phyloP scores from a whole-genome alignment of 345 rosid genomes.

The Leavenworthia alabamica region DNA sequence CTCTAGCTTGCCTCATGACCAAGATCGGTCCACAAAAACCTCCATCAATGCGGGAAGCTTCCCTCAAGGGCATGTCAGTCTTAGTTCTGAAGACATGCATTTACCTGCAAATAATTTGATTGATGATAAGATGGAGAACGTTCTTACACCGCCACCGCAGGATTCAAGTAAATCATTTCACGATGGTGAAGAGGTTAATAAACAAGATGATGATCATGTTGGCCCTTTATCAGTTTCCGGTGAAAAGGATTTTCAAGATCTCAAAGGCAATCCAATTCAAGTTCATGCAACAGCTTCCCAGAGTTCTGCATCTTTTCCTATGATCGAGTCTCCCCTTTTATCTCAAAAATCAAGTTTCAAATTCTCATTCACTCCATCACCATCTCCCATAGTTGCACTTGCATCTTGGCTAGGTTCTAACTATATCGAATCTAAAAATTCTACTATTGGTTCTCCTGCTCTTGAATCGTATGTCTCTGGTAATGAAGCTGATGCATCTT shows the following conservation, averaged over 20 bases:
- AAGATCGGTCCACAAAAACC: conserved; percentile 70
- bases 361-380: conserved; percentile 45
- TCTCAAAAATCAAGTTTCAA: conserved; percentile 74
- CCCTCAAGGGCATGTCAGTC: conserved; percentile 75
- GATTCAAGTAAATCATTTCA: conserved; percentile 43
- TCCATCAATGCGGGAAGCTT: conserved; percentile 87
- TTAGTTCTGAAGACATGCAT: conserved; percentile 73
- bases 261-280: conserved; percentile 33
- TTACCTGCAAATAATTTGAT: conserved; percentile 35
- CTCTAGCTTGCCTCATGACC: conserved; percentile 83
- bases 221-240: conserved; percentile 50
- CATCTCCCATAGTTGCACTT: conserved; percentile 69
- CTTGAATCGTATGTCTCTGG: conserved; percentile 56
- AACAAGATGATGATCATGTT: conserved; percentile 38
- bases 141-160: conserved; percentile 36
- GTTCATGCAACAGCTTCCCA: conserved; percentile 53
- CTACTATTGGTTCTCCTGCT: conserved; percentile 48
- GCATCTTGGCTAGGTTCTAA: conserved; percentile 76
- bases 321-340: conserved; percentile 63
- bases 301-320: conserved; percentile 53
- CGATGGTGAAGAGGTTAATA: conserved; percentile 44
- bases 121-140: conserved; percentile 46
- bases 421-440: conserved; percentile 50
- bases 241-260: conserved; percentile 39
- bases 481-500: conserved; percentile 63